Percentiles rank a stretch among this genome's conserved stretches.
These are phyloP conservation scores for Talaromyces funiculosus DNA, from an alignment of 2,329 filamentous ascomycete genomes.

Conservation along the genomic window DNA sequence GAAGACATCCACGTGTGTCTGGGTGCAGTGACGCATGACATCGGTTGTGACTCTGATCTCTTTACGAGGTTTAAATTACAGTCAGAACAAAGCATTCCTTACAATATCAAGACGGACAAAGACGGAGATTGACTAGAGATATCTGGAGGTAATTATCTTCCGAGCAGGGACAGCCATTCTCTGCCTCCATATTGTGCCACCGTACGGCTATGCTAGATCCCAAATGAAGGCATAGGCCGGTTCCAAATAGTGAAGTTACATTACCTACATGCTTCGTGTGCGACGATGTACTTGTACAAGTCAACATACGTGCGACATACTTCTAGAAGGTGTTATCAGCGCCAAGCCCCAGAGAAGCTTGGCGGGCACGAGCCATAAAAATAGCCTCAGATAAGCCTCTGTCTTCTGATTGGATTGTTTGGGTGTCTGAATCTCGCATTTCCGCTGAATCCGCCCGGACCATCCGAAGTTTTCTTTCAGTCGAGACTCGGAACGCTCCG, in stretches of 20 bases:
- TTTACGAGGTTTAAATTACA: neutral
- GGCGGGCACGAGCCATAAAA: neutral
- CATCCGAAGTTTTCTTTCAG: neutral
- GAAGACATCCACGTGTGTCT: neutral
- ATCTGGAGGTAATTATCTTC: neutral
- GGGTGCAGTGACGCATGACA: neutral
- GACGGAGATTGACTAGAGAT: neutral
- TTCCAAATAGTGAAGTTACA: neutral
- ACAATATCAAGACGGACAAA: no score
- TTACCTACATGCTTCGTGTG: neutral
- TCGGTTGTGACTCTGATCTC: neutral
- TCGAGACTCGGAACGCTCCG: neutral
- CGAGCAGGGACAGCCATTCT: neutral
- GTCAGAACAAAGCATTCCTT: neutral
- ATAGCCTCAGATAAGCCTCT: neutral
- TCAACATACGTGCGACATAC: no score
- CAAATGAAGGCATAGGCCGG: neutral
- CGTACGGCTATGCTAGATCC: neutral
- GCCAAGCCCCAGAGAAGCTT: neutral
- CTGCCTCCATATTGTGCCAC: neutral
- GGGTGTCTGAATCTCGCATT: neutral
- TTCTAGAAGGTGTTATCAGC: neutral
- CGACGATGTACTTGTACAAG: no score
- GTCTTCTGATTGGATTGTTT: neutral
- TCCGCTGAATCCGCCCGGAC: neutral